A percentile compares a stretch with the other conserved stretches of the same genome.
These are phyloP conservation scores for Fusarium buharicum DNA, from an alignment of 2,329 filamentous ascomycete genomes.

Conservation along the genomic window DNA sequence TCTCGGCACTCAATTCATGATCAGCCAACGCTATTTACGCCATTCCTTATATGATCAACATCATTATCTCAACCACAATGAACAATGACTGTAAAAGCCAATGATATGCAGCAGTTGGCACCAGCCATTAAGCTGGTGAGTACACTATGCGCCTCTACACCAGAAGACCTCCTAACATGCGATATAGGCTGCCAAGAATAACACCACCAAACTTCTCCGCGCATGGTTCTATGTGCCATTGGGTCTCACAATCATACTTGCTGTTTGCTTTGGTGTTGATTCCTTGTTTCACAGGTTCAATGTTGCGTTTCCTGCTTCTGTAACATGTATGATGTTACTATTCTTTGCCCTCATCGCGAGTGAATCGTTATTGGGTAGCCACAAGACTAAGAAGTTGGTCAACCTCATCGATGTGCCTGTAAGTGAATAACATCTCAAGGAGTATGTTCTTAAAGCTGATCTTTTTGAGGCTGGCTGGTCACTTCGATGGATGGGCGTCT, in stretches of 20 bases:
- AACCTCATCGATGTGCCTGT: conserved; percentile 65
- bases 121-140: conserved; percentile 40
- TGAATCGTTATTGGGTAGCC: conserved; percentile 60
- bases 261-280: conserved; percentile 57
- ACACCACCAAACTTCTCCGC: conserved; percentile 34
- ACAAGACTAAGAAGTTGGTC: conserved; percentile 60
- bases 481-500: conserved; percentile 67
- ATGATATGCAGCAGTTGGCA: conserved; percentile 28
- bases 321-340: conserved; percentile 66
- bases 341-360: conserved; percentile 61
- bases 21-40: conserved; percentile 6
- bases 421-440: conserved; percentile 29
- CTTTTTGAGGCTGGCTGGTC: conserved; percentile 63
- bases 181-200: conserved; percentile 33
- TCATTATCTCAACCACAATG: conserved; percentile 4
- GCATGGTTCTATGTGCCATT: conserved; percentile 63
- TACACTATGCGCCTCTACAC: not conserved
- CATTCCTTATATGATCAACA: not conserved
- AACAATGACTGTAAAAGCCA: conserved; percentile 33
- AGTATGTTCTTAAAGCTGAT: not conserved
- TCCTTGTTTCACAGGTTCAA: conserved; percentile 57
- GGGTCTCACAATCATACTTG: conserved; percentile 54
- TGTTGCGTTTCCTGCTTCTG: conserved; percentile 68
- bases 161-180: conserved; percentile 14
- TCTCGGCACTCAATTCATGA: conserved; percentile 12